Evolutionary conservation across 2,329 filamentous ascomycete genomes (phyloP).

Genomic region (Trichoderma semiorbis): DNA sequence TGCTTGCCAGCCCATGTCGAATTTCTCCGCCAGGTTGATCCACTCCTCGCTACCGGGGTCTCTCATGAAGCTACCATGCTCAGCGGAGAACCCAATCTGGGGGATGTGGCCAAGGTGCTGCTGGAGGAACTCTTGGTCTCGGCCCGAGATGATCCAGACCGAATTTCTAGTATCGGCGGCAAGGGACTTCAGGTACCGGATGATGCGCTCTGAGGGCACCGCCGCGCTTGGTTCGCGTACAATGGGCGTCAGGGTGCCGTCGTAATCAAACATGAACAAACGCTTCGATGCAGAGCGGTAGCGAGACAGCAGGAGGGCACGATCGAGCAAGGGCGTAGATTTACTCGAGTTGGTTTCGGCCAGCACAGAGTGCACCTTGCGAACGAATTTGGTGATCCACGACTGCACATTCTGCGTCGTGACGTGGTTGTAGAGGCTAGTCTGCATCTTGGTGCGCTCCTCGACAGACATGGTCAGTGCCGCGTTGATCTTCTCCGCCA

Average conservation of each 20-base stretch:
- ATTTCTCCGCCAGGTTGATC: constrained; percentile 82
- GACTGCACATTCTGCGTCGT: constrained; percentile 79
- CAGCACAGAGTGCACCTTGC: constrained; percentile 75
- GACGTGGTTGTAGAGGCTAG: constrained; percentile 76
- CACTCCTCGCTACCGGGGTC: constrained; percentile 72
- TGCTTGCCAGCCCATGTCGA: constrained; percentile 89
- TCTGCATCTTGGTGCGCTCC: constrained; percentile 65
- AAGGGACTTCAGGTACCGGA: constrained; percentile 74
- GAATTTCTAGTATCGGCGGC: constrained; percentile 77
- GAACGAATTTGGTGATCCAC: constrained; percentile 79
- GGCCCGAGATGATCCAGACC: constrained; percentile 98
- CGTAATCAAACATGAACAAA: constrained; percentile 98
- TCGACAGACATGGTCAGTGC: constrained; percentile 73
- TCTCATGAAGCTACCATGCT: constrained; percentile 94
- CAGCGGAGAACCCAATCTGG: constrained; percentile 87
- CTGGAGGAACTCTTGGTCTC: constrained; percentile 86
- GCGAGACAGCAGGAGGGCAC: constrained; percentile 64
- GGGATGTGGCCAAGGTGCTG: constrained; percentile 90
- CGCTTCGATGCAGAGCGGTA: constrained; percentile 75
- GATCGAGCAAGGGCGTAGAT: constrained; percentile 79
- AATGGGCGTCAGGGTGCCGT: constrained; percentile 93
- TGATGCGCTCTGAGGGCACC: constrained; percentile 78
- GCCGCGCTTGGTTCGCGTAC: constrained; percentile 88
- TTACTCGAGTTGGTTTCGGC: constrained; percentile 71
- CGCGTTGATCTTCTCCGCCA: constrained; percentile 77